Conservation (phyloP, 2,329 filamentous ascomycete genomes). For the Blastomyces emzantsi region DNA sequence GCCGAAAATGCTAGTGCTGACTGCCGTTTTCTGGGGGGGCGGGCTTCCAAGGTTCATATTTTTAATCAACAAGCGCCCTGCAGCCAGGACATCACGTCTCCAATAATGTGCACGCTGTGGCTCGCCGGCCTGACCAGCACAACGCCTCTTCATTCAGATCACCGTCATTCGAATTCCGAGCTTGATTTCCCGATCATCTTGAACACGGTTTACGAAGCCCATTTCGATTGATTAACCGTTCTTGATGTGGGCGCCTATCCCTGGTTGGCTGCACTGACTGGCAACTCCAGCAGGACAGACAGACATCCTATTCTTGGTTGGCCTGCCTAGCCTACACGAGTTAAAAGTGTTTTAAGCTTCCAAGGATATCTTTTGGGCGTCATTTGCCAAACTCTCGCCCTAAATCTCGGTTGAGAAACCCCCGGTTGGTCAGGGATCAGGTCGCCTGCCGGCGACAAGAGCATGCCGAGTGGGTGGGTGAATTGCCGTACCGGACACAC, state of each 20-base stretch:
- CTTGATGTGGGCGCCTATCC: too few relatives aligned
- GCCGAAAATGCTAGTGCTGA: not conserved
- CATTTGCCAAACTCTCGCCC: not conserved
- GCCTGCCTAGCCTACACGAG: not conserved
- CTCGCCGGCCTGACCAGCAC: too few relatives aligned
- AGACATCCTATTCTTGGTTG: not conserved
- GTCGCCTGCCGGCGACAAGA: not conserved
- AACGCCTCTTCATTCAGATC: too few relatives aligned
- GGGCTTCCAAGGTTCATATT: too few relatives aligned
- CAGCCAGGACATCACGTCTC: not conserved
- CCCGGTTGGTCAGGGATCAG: not conserved
- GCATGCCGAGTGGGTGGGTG: too few relatives aligned
- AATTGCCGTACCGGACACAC: too few relatives aligned
- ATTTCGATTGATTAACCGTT: too few relatives aligned
- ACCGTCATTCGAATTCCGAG: not conserved
- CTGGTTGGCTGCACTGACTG: too few relatives aligned
- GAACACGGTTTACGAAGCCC: not conserved
- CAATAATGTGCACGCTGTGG: not conserved
- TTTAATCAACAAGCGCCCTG: not conserved
- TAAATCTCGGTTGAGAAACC: not conserved
- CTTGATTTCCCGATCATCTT: not conserved
- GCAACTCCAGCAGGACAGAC: too few relatives aligned
- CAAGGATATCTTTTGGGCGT: not conserved
- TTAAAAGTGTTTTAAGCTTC: not conserved
- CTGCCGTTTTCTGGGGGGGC: not conserved